Percentiles rank a stretch among this genome's conserved stretches.
Evolutionary conservation across 108 stramenopile species (phyloP).

Genomic region (Stephanodiscus minutulus): DNA sequence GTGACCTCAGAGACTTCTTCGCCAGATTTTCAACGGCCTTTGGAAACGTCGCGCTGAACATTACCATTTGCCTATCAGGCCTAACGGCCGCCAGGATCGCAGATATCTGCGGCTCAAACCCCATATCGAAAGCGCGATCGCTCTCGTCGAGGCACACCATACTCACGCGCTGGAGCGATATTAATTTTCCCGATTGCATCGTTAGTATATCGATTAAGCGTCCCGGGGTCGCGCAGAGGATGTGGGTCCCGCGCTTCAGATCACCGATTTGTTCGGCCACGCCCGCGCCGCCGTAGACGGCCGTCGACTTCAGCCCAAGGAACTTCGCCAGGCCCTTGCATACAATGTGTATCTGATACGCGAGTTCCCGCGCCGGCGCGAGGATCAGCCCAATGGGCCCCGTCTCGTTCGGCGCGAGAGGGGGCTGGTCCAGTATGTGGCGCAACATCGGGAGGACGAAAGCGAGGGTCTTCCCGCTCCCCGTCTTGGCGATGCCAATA

Average conservation of each 20-base stretch:
- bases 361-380: conserved; percentile 97
- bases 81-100: conserved; percentile 92
- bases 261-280: conserved; percentile 98
- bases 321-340: conserved; percentile 78
- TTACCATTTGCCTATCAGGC: conserved; percentile 94
- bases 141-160: conserved; percentile 98
- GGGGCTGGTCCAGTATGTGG: conserved; percentile 94
- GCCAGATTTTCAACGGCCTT: conserved; percentile 92
- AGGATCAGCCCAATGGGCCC: conserved; percentile 97
- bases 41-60: conserved; percentile 99
- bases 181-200: conserved; percentile 96
- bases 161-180: conserved; percentile 90
- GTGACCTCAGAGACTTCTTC: conserved; percentile 83
- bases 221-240: conserved; percentile 98
- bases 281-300: conserved; percentile 97
- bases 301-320: conserved; percentile 85
- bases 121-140: conserved; percentile 99
- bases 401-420: conserved; percentile 83
- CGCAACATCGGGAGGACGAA: conserved; percentile 95
- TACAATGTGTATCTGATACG: conserved; percentile 94
- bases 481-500: conserved; percentile 99
- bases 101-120: conserved; percentile 97
- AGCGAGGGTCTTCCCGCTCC: conserved; percentile 96
- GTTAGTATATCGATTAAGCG: conserved; percentile 98
- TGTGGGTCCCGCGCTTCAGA: conserved; percentile 95